These are phyloP conservation scores for Amaranthus cruentus DNA, from an alignment of 148 eudicot genomes.

Conservation along the genomic window DNA sequence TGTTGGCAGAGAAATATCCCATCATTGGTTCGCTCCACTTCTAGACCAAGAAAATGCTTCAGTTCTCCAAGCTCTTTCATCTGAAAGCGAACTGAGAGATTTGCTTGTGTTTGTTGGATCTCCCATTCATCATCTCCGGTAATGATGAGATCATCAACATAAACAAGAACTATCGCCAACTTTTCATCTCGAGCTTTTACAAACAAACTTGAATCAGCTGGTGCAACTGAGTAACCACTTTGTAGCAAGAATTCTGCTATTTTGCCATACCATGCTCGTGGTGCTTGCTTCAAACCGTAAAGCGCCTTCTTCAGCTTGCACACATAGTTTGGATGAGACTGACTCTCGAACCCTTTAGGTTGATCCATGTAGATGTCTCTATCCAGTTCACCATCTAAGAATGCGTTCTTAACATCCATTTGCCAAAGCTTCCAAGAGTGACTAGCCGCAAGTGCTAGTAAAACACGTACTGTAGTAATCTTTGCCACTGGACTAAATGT, in stretches of 20 bases:
- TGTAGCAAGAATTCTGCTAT: conserved; percentile 17
- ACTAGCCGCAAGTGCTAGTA: no score
- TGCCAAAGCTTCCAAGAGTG: no score
- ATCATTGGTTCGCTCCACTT: background rate
- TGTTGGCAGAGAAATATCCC: background rate
- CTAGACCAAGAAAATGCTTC: background rate
- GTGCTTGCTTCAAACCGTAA: background rate
- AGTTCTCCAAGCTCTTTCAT: conserved; percentile 16
- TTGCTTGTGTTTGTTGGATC: background rate
- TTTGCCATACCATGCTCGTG: conserved; percentile 22
- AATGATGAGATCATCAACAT: conserved; percentile 14
- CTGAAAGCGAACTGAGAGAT: conserved; percentile 10
- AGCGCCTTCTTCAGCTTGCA: no score
- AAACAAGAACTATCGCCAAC: background rate
- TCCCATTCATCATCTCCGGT: conserved; percentile 1
- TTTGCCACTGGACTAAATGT: no score
- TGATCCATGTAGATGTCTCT: no score
- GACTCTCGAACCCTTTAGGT: no score
- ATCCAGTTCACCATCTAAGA: no score
- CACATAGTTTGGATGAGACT: no score
- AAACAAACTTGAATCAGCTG: background rate
- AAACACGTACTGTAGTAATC: no score
- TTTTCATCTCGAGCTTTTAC: conserved; percentile 4
- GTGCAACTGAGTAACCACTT: conserved; percentile 13
- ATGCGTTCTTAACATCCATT: no score